Evolutionary conservation across 1,284 basidiomycete genomes (phyloP).

Genomic region (Boletellus deceptivus): DNA sequence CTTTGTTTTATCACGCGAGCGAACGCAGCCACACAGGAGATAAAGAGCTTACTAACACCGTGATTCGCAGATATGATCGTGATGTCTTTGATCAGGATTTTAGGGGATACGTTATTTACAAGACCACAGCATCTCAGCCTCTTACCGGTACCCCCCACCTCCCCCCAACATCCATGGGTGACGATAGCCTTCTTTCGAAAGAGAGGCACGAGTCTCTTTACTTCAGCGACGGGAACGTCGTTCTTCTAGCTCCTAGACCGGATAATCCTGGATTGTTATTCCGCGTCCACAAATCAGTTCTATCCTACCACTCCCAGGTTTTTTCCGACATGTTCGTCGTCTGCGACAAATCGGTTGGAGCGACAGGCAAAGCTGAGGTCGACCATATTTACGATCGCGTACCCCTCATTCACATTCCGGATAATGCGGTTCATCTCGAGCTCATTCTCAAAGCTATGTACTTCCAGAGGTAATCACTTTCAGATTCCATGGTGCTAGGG

Average conservation of each 20-base stretch:
- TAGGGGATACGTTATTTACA: too few species aligned
- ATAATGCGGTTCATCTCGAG: constrained; percentile 8
- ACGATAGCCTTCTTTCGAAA: too few species aligned
- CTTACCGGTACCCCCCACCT: too few species aligned
- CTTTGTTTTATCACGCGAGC: too few species aligned
- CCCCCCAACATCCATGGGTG: too few species aligned
- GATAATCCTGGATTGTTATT: constrained; percentile 3
- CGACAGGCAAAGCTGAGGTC: too few species aligned
- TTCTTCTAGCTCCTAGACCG: constrained; percentile 1
- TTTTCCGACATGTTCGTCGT: constrained; percentile 14
- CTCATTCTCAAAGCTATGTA: constrained; percentile 8
- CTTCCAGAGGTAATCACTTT: constrained; percentile 9
- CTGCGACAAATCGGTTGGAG: background rate
- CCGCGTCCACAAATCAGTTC: constrained; percentile 16
- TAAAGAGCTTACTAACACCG: too few species aligned
- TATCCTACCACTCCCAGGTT: constrained; percentile 11
- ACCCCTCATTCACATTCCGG: constrained; percentile 8
- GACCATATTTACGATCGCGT: constrained; percentile 2
- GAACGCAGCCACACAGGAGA: too few species aligned
- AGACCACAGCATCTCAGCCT: too few species aligned
- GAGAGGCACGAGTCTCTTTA: constrained; percentile 13
- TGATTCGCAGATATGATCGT: too few species aligned
- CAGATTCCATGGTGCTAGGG: background rate
- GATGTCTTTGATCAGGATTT: too few species aligned
- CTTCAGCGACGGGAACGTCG: constrained; percentile 12